Evolutionary conservation across 768 basidiomycete species (phyloP), one percentile per base, ranked within the genome.

Genomic region (Mycena rebaudengoi): DNA sequence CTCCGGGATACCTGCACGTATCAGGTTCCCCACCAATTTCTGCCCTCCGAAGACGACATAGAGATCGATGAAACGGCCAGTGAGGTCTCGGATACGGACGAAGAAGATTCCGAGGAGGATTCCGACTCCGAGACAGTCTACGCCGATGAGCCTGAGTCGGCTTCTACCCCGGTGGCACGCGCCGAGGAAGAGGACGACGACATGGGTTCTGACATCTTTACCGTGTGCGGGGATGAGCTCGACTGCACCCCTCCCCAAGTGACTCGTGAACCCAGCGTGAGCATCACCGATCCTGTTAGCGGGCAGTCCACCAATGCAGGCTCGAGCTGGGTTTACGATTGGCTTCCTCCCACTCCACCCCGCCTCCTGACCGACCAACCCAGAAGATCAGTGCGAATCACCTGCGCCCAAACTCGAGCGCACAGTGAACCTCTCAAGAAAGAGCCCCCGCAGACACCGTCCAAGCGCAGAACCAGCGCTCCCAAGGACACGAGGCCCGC

Each of bases 1-100:
- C 61, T 63, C 18, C 53, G 53, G 29, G 53, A 63, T 11, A 20
- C 54, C 5, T 63, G 61, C 48, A 10, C 28, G 39, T 63, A 56
- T 21, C 37, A 21, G 14, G 30, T 63, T 16, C 61, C 53, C 5
- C 43, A 29, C 12, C 40, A 49, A 33, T 55, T 33, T 33, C 61
- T 55, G 21, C 61, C 61, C 12, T 56, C 40, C 29, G 61, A 56
- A 2, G 54, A 32, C 6, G 51, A 55, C 35, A 30, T 25, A 32
- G 53, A 56, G 1, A 30, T 11, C 18, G 53, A 37, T 4, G 30
- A 56, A 8, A 44, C 43, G 40, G 33, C 5, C n/a, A 32, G 20
- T 2, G 49, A 20, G 7, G 26, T 49, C 26, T 16, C 52, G 3
- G 51, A 61, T 7, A 13, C 23, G 2, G 43, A 39, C 3, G 43